These are phyloP conservation scores for Euryodendron excelsum DNA, from an alignment of 148 eudicot genomes.

Conservation along the genomic window DNA sequence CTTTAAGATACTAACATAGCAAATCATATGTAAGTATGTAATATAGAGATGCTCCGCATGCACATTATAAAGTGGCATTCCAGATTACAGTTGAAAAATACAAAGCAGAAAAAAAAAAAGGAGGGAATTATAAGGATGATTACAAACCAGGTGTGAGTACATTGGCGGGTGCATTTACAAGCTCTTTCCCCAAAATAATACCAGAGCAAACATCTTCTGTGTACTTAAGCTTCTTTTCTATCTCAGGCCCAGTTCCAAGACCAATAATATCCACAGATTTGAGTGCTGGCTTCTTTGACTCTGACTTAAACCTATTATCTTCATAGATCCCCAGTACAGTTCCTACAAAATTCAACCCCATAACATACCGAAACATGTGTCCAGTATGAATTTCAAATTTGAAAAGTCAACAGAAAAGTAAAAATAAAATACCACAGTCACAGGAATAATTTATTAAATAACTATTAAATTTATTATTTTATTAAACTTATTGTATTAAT, in stretches of 20 bases:
- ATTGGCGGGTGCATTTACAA: slow-evolving; percentile 95
- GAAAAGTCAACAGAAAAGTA: not conserved
- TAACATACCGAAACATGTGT: not conserved
- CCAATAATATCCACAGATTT: slow-evolving; percentile 87
- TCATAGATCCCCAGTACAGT: slow-evolving; percentile 70
- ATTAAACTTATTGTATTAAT: too few species aligned
- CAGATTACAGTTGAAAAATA: not conserved
- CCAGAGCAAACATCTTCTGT: slow-evolving; percentile 69
- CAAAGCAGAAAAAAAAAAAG: not conserved
- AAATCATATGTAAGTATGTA: not conserved
- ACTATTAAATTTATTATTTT: too few species aligned
- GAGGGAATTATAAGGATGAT: not conserved
- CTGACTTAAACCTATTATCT: slow-evolving; percentile 86
- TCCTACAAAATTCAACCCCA: slow-evolving; percentile 36
- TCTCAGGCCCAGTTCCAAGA: slow-evolving; percentile 78
- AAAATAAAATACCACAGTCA: slow-evolving; percentile 52
- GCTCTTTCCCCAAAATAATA: slow-evolving; percentile 80
- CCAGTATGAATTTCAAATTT: not conserved
- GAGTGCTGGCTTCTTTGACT: slow-evolving; percentile 69
- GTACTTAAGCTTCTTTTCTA: slow-evolving; percentile 77
- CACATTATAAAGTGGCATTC: not conserved
- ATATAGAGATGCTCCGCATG: not conserved
- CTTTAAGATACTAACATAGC: slow-evolving; percentile 1
- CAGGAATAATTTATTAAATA: too few species aligned
- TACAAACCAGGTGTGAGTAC: slow-evolving; percentile 93